Conservation (phyloP, 2,329 filamentous ascomycete genomes). For the Alternaria rosae region DNA sequence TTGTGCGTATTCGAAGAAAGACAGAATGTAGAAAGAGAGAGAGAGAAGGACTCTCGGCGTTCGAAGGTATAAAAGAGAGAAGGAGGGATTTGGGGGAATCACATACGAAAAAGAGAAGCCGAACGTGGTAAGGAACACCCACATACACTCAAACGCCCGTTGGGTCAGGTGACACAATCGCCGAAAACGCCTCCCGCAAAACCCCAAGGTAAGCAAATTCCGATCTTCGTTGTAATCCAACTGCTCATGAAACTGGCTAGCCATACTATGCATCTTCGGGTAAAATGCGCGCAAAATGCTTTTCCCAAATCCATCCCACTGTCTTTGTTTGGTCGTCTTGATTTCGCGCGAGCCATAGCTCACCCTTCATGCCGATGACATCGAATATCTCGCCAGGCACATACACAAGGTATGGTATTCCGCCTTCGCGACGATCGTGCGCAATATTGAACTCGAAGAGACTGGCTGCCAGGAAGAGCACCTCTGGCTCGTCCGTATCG, state of each 20-base stretch:
- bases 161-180: neutral
- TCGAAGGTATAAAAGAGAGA: neutral
- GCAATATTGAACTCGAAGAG: slow-evolving; percentile 98
- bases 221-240: neutral
- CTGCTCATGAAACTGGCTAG: neutral
- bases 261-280: slow-evolving; percentile 42
- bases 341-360: slow-evolving; percentile 96
- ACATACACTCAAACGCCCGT: neutral
- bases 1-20: neutral
- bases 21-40: neutral
- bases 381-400: slow-evolving; percentile 80
- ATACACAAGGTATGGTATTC: slow-evolving; percentile 95
- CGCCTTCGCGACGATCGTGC: slow-evolving; percentile 87
- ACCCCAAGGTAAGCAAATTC: slow-evolving; percentile 2
- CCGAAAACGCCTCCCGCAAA: slow-evolving; percentile 2
- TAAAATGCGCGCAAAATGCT: slow-evolving; percentile 74
- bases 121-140: neutral
- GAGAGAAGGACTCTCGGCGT: neutral
- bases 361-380: slow-evolving; percentile 92
- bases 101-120: slow-evolving; percentile 13
- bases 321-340: slow-evolving; percentile 83
- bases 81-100: slow-evolving; percentile 22
- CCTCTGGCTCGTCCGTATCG: slow-evolving; percentile 67
- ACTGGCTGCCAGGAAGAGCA: slow-evolving; percentile 90
- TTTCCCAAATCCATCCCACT: slow-evolving; percentile 99